phyloP scores from a whole-genome alignment of 805 yeast species.

The Hanseniaspora nectarophila region DNA sequence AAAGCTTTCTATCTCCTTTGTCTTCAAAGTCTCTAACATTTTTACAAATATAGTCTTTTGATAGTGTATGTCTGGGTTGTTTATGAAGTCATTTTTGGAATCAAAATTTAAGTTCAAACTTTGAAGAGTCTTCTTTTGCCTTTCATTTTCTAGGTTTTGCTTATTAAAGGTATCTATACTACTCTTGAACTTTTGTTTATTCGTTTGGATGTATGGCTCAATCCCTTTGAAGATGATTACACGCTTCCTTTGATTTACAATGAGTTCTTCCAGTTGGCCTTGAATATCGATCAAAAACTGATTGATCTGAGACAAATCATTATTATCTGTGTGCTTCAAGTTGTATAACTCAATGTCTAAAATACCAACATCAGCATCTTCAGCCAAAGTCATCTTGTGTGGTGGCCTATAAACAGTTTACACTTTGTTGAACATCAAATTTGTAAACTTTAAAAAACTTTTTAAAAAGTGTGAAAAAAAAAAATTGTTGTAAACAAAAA shows the following conservation, averaged over 20 bases:
- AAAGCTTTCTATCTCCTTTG: not conserved
- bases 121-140: not conserved
- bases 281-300: slow-evolving; percentile 5
- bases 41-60: slow-evolving; percentile 4
- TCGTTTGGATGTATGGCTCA: slow-evolving; percentile 5
- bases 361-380: slow-evolving; percentile 7
- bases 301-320: not conserved
- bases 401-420: too few relatives aligned
- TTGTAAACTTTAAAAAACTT: not conserved
- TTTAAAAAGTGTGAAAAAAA: not conserved
- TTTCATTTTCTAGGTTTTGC: not conserved
- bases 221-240: slow-evolving; percentile 8
- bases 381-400: not conserved
- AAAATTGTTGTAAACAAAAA: not conserved
- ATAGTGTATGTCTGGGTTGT: not conserved
- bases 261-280: slow-evolving; percentile 1
- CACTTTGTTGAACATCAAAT: not conserved
- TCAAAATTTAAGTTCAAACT: not conserved
- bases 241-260: not conserved
- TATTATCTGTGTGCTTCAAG: not conserved
- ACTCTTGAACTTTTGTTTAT: not conserved
- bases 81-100: not conserved
- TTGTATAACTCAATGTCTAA: slow-evolving; percentile 11
- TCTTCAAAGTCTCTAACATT: not conserved
- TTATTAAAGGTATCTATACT: not conserved